Evolutionary conservation across 2,329 filamentous ascomycete genomes (phyloP).

Genomic region (Fusarium staphyleae): DNA sequence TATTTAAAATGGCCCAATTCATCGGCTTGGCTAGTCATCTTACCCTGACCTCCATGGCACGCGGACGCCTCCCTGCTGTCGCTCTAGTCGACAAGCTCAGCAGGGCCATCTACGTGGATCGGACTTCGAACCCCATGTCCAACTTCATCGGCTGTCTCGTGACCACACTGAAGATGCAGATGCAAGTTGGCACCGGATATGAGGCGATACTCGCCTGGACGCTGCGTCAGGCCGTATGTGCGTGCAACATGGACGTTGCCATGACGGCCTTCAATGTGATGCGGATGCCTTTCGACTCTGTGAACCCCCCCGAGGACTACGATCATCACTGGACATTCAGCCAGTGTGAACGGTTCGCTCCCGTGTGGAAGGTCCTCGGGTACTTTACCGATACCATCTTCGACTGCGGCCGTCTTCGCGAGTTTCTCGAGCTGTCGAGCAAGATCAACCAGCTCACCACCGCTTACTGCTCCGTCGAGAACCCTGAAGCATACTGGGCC

Average conservation of each 20-base stretch:
- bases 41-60: too few species aligned
- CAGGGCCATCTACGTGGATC: not conserved
- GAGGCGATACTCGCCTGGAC: not conserved
- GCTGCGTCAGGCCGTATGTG: not conserved
- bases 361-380: not conserved
- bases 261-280: not conserved
- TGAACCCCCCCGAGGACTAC: not conserved
- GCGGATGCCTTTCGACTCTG: not conserved
- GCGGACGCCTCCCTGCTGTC: too few species aligned
- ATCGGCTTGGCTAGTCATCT: too few species aligned
- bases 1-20: too few species aligned
- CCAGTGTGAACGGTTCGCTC: not conserved
- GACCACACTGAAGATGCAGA: too few species aligned
- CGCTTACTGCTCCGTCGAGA: not conserved
- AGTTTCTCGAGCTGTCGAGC: constrained; percentile 17
- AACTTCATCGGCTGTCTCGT: not conserved
- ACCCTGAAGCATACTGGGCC: not conserved
- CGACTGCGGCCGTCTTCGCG: not conserved
- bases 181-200: not conserved
- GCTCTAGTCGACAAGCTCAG: too few species aligned
- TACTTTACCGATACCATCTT: not conserved
- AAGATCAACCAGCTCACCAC: constrained; percentile 2
- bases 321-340: too few species aligned
- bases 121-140: not conserved
- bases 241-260: not conserved